Percentiles rank a stretch among this genome's conserved stretches.
phyloP scores from a whole-genome alignment of 108 stramenopile genomes.

The Skeletonema grethae region DNA sequence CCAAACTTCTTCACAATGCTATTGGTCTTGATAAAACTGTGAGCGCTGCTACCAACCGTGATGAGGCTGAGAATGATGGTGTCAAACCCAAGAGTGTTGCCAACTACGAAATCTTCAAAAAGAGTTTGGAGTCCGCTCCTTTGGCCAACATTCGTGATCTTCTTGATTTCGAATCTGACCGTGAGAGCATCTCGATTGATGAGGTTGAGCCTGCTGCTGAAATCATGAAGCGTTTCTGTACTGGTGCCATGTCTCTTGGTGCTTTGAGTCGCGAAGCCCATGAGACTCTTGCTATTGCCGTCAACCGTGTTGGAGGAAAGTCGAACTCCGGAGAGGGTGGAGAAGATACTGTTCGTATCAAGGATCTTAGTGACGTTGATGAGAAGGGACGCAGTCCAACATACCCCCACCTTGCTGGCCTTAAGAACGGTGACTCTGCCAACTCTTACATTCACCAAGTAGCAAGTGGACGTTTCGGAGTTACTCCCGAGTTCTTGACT shows the following conservation, averaged over 20 bases:
- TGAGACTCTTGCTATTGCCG: slow-evolving; percentile 94
- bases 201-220: slow-evolving; percentile 85
- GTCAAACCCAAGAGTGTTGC: slow-evolving; percentile 77
- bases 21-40: slow-evolving; percentile 87
- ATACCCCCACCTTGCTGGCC: slow-evolving; percentile 87
- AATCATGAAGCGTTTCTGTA: slow-evolving; percentile 93
- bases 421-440: slow-evolving; percentile 90
- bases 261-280: slow-evolving; percentile 93
- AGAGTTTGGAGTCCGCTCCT: slow-evolving; percentile 77
- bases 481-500: slow-evolving; percentile 91
- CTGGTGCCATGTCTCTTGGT: slow-evolving; percentile 95
- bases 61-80: slow-evolving; percentile 78
- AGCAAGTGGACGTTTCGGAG: slow-evolving; percentile 93
- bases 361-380: slow-evolving; percentile 74
- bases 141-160: slow-evolving; percentile 92
- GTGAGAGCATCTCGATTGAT: slow-evolving; percentile 77
- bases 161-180: slow-evolving; percentile 89
- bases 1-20: slow-evolving; percentile 90
- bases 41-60: slow-evolving; percentile 79
- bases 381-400: slow-evolving; percentile 80
- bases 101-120: slow-evolving; percentile 89
- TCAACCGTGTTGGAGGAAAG: slow-evolving; percentile 92
- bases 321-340: slow-evolving; percentile 96
- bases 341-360: slow-evolving; percentile 81
- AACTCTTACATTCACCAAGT: slow-evolving; percentile 93